phyloP scores from a whole-genome alignment of 805 yeast genomes.

The Candida boidinii region DNA sequence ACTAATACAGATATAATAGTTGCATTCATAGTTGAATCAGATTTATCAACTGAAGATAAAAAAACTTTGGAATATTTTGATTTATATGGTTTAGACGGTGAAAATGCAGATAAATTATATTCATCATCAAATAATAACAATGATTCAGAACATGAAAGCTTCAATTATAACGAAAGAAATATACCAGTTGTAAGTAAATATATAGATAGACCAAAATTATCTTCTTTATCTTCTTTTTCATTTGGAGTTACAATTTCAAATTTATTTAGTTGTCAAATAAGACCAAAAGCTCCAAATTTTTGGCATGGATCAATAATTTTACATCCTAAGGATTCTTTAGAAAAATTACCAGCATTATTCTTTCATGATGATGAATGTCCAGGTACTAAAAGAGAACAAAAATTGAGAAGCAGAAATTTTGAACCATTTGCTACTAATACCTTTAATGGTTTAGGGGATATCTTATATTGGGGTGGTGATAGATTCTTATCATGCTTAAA shows the following conservation, averaged over 20 bases:
- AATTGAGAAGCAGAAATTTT: constrained; percentile 52
- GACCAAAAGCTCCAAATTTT: constrained; percentile 79
- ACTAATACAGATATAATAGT: constrained; percentile 49
- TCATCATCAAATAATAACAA: constrained; percentile 11
- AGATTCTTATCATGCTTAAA: constrained; percentile 55
- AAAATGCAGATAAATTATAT: constrained; percentile 11
- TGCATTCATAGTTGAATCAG: constrained; percentile 61
- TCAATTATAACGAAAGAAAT: constrained; percentile 3
- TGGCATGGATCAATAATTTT: constrained; percentile 87
- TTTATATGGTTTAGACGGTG: constrained; percentile 28
- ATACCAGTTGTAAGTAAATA: constrained; percentile 20
- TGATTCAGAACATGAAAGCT: constrained; percentile 8
- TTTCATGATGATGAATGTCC: constrained; percentile 88
- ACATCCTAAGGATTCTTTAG: constrained; percentile 51
- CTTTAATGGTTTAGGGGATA: constrained; percentile 25
- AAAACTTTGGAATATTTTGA: constrained; percentile 27
- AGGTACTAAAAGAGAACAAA: constrained; percentile 58
- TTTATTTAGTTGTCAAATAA: constrained; percentile 70
- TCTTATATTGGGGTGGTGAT: constrained; percentile 86
- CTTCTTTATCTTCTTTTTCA: constrained; percentile 53
- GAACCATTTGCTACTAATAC: constrained; percentile 59
- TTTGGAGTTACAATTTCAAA: constrained; percentile 54
- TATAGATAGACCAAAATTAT: constrained; percentile 43
- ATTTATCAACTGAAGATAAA: constrained; percentile 19
- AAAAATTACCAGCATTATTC: constrained; percentile 73